Evolutionary conservation across 768 basidiomycete species (phyloP).

Genomic region (Boletus rubroflammeus): DNA sequence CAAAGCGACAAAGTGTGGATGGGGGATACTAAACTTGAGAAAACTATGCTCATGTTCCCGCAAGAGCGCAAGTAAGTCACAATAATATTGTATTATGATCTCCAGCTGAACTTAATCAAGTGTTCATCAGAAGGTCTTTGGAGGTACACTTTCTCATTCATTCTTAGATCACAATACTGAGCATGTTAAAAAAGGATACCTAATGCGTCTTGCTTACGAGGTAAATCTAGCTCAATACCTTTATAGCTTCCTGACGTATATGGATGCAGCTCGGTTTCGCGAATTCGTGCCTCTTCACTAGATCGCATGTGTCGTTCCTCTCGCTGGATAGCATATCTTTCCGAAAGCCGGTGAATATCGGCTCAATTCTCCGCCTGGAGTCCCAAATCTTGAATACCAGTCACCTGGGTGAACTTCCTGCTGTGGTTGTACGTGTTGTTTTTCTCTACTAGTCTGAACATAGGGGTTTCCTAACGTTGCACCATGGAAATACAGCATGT

Average conservation of each 20-base stretch:
- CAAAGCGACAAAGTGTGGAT: constrained; percentile 60
- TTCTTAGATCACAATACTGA: neutral
- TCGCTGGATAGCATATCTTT: constrained; percentile 81
- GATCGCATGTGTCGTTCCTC: constrained; percentile 63
- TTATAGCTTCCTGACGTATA: neutral
- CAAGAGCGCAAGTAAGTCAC: constrained; percentile 73
- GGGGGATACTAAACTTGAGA: constrained; percentile 68
- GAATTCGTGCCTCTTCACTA: constrained; percentile 66
- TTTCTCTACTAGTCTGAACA: neutral
- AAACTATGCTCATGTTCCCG: constrained; percentile 76
- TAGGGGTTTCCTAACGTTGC: neutral
- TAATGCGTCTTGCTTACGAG: constrained; percentile 72
- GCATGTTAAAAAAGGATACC: constrained; percentile 35
- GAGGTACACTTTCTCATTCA: constrained; percentile 41
- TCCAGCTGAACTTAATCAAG: constrained; percentile 31
- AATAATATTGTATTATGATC: neutral
- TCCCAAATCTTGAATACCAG: constrained; percentile 65
- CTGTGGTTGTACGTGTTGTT: constrained; percentile 49
- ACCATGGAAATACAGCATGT: constrained; percentile 48
- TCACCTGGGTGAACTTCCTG: constrained; percentile 29
- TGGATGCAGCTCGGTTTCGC: constrained; percentile 62
- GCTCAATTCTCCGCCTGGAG: constrained; percentile 71
- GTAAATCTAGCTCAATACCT: constrained; percentile 30
- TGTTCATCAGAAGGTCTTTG: constrained; percentile 81
- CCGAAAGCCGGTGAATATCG: constrained; percentile 77